Percentiles rank a stretch among this genome's conserved stretches.
These are phyloP conservation scores for Phaseolus lunatus DNA, from an alignment of 306 rosid genomes.

Conservation along the genomic window DNA sequence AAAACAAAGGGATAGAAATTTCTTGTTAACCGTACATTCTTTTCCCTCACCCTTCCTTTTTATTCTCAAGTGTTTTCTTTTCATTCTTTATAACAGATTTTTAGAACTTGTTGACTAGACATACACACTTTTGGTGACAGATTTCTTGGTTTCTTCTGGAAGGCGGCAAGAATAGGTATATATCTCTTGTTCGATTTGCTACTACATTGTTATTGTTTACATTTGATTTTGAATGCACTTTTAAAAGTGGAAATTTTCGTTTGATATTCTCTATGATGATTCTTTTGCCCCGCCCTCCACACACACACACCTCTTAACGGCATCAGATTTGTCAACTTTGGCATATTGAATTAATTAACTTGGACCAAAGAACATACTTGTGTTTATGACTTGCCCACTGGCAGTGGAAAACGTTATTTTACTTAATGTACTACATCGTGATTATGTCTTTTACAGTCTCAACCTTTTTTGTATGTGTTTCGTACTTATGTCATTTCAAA, in stretches of 20 bases:
- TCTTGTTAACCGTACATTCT: neutral
- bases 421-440: neutral
- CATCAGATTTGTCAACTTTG: neutral
- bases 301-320: constrained; percentile 10
- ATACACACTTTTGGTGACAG: constrained; percentile 48
- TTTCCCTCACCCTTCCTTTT: neutral
- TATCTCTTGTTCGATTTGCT: constrained; percentile 30
- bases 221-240: neutral
- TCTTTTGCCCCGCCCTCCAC: constrained; percentile 4
- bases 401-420: constrained; percentile 21
- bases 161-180: constrained; percentile 74
- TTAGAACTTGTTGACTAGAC: constrained; percentile 31
- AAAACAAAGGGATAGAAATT: constrained; percentile 1
- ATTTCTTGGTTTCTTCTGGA: constrained; percentile 81
- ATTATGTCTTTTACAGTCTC: constrained; percentile 16
- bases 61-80: no score
- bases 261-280: neutral
- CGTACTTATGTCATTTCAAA: constrained; percentile 9
- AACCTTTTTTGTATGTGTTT: constrained; percentile 7
- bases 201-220: neutral
- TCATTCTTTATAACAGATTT: constrained; percentile 3
- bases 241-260: constrained; percentile 3
- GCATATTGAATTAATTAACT: constrained; percentile 20
- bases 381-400: constrained; percentile 18
- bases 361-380: constrained; percentile 20